A percentile compares a stretch with the other conserved stretches of the same genome.
phyloP scores from a whole-genome alignment of 139 green algal species.

The Haematococcus sp. region DNA sequence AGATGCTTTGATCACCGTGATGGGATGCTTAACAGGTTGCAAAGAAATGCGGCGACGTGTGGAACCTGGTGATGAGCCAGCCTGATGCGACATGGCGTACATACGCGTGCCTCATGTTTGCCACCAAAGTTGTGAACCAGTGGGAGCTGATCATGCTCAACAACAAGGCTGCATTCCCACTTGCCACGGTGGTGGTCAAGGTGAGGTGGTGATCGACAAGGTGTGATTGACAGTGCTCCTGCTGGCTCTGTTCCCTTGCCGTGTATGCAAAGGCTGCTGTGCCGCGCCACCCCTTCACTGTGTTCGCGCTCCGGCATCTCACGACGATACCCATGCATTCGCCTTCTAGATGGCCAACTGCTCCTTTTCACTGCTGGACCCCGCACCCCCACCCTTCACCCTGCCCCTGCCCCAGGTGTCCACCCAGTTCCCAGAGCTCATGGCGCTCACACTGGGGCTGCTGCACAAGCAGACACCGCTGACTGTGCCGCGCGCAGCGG shows the following conservation, averaged over 20 bases:
- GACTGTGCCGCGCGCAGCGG: constrained; percentile 13
- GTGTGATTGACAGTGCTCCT: no score
- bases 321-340: no score
- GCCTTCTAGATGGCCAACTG: no score
- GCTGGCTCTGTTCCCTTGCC: no score
- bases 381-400: no score
- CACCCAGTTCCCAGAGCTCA: constrained; percentile 50
- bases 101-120: constrained; percentile 59
- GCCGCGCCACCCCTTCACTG: no score
- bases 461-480: constrained; percentile 45
- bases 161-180: constrained; percentile 65
- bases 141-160: constrained; percentile 35
- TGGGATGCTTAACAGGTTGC: no score
- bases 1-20: no score
- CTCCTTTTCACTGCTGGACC: no score
- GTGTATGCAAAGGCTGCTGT: no score
- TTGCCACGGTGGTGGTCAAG: constrained; percentile 62
- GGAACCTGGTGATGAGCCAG: constrained; percentile 39
- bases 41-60: constrained; percentile 50
- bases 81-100: constrained; percentile 22
- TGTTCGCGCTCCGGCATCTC: no score
- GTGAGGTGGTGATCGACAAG: constrained; percentile 22
- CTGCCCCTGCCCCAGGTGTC: constrained; percentile 19
- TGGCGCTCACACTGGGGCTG: constrained; percentile 41
- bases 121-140: constrained; percentile 33